These are phyloP conservation scores for Zygosaccharomyces bailii DNA, from an alignment of 805 yeast genomes.

Conservation along the genomic window DNA sequence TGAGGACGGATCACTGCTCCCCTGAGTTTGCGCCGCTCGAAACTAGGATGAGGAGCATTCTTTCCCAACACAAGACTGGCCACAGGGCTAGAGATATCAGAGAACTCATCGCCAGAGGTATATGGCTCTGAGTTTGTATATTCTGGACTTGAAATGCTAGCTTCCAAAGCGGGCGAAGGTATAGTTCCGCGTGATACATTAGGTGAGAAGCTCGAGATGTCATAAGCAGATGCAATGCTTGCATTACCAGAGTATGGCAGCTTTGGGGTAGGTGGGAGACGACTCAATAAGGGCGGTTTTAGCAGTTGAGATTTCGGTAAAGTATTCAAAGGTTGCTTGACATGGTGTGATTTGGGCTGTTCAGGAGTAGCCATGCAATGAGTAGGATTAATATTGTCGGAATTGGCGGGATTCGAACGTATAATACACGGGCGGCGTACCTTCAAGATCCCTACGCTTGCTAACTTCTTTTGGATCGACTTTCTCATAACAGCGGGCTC, in stretches of 20 bases:
- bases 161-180: slow-evolving; percentile 13
- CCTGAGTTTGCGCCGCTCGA: slow-evolving; percentile 4
- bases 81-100: slow-evolving; percentile 21
- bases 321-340: not conserved
- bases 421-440: not conserved
- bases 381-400: not conserved
- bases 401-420: not conserved
- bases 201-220: slow-evolving; percentile 3
- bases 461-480: slow-evolving; percentile 18
- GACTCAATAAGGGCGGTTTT: not conserved
- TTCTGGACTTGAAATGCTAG: slow-evolving; percentile 27
- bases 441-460: slow-evolving; percentile 19
- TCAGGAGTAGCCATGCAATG: not conserved
- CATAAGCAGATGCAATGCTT: not conserved
- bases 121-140: slow-evolving; percentile 23
- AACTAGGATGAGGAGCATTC: not conserved
- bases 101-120: slow-evolving; percentile 27
- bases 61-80: not conserved
- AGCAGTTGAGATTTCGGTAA: not conserved
- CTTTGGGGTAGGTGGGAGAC: not conserved
- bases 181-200: slow-evolving; percentile 7
- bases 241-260: not conserved
- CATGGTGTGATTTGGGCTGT: not conserved
- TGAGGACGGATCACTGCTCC: slow-evolving; percentile 4
- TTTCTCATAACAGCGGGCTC: not conserved